Evolutionary conservation across 192 early-diverging fungal species (phyloP), one percentile per base, ranked within the genome.

Genomic region (Jimgerdemannia flammicorona): DNA sequence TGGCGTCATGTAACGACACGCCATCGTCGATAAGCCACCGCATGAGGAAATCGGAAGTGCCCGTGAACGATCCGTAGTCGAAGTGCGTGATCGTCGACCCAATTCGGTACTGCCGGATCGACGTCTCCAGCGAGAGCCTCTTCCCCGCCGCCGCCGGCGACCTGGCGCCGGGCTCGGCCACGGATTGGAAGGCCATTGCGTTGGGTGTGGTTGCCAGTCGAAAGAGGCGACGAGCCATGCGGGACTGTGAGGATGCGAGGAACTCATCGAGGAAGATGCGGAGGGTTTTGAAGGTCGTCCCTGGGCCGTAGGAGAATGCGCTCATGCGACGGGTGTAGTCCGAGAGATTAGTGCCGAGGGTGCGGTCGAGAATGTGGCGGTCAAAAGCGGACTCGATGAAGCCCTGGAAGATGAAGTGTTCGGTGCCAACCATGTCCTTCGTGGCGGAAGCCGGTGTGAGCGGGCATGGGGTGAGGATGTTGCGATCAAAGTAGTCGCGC

Each of bases 31-130:
- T 73, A 69, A 83, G 71, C 49, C 64, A 83, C 10, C 76, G 70
- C 82, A 83, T 83, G 19, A 83, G 76, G 66, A 83, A 83, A 54
- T 83, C 82, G 18, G 70, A 19, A 3, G 71, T 74, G 69, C 75
- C 44, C n/a, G 78, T 78, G 69, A 78, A 83, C 4, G 42, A 40
- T 17, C 67, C 18, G 66, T 81, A 81, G 41, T 81, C 79, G 0
- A 83, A 79, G 71, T 83, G 82, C 20, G 80, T 78, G 43, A 83
- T 66, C 6, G 80, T 78, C 40, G 82, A 83, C 1, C 82, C 82
- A 1, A 64, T 64, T 10, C 78, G 79, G 73, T 76, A 83, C 14
- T 79, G 75, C 17, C 6, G 18, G 40, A 83, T 72, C 9, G 72
- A 43, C 4, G 79, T 83, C 19, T 83, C 82, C 8, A 83, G 41